Evolutionary conservation across 2,329 filamentous ascomycete species (phyloP).

Genomic region (Cladosporium austrohemisphaericum): DNA sequence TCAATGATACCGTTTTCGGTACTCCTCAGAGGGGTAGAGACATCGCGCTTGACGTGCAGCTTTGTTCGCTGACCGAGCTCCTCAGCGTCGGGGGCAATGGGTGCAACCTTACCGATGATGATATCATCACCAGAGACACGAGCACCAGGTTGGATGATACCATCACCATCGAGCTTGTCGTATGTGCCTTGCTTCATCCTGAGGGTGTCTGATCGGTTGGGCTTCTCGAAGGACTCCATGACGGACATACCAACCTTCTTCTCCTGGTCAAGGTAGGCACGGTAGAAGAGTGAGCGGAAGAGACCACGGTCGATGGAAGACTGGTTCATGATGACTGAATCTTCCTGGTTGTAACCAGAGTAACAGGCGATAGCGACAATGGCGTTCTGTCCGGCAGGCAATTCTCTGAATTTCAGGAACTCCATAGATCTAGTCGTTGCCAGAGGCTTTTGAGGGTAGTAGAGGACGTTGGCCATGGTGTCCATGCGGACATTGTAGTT

Average conservation of each 20-base stretch:
- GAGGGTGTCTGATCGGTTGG: constrained; percentile 80
- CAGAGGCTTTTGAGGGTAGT: constrained; percentile 96
- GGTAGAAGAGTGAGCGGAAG: constrained; percentile 96
- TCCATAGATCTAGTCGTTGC: constrained; percentile 98
- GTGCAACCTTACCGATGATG: constrained; percentile 97
- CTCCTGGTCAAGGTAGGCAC: constrained; percentile 94
- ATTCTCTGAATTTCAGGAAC: constrained; percentile 94
- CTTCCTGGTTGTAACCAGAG: constrained; percentile 99
- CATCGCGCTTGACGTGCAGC: constrained; percentile 87
- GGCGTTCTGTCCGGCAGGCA: constrained; percentile 94
- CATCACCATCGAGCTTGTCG: constrained; percentile 93
- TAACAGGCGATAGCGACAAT: constrained; percentile 98
- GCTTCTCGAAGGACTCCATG: constrained; percentile 93
- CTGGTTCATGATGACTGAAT: constrained; percentile 99
- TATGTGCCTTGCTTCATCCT: constrained; percentile 70
- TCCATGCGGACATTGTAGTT: constrained; percentile 98
- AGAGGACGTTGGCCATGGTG: constrained; percentile 98
- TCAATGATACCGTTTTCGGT: constrained; percentile 98
- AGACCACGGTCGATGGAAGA: constrained; percentile 96
- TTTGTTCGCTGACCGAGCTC: constrained; percentile 90
- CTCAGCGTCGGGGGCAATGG: constrained; percentile 86
- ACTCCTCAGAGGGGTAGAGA: constrained; percentile 87
- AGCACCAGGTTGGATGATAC: constrained; percentile 87
- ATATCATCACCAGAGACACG: constrained; percentile 97
- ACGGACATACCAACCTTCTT: constrained; percentile 93